Evolutionary conservation across 208 protist species (phyloP), one percentile per base, ranked within the genome.

Genomic region (Leptomonas seymouri): DNA sequence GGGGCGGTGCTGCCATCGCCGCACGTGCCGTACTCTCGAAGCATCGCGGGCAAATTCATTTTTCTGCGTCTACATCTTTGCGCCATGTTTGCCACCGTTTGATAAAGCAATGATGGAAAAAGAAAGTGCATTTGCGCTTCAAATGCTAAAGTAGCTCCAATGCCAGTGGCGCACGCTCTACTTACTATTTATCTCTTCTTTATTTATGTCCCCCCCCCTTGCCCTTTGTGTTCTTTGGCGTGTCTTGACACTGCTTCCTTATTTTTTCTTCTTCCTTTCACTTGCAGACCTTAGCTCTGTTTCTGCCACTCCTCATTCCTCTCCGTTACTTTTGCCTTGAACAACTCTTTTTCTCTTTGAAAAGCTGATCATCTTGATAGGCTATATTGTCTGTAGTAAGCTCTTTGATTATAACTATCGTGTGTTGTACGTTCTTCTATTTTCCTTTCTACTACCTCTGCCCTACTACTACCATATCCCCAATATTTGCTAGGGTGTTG

Each of bases 261-360:
- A 49, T n/a, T n/a, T n/a, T n/a, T n/a, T n/a, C n/a, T n/a, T n/a
- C n/a, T 12, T 36, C 4, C 30, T 1, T 5, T 41, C 3, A 5
- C 18, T 16, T 7, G 28, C n/a, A 59, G 34, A 59, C 54, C 34
- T 16, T 28, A 59, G 56, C 25, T 62, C 21, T 62, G 46, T 23
- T 49, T 25, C 34, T 49, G 12, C 25, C 11, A 21, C 25, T 50
- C 7, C 18, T 45, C n/a, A 28, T 16, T 59, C 45, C n/a, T 23
- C 27, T 25, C 16, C 45, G 23, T 36, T 46, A 2, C 9, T 36
- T 49, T 20, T 62, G n/a, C 54, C 23, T 59, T 59, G 15, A 16
- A 31, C 23, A 57, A 21, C 27, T 20, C 54, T 31, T 45, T 59
- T 34, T 8, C 34, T 34, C 27, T 18, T n/a, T n/a, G n/a, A n/a